Evolutionary conservation across 2,329 filamentous ascomycete species (phyloP).

Genomic region (Fusarium sp.): DNA sequence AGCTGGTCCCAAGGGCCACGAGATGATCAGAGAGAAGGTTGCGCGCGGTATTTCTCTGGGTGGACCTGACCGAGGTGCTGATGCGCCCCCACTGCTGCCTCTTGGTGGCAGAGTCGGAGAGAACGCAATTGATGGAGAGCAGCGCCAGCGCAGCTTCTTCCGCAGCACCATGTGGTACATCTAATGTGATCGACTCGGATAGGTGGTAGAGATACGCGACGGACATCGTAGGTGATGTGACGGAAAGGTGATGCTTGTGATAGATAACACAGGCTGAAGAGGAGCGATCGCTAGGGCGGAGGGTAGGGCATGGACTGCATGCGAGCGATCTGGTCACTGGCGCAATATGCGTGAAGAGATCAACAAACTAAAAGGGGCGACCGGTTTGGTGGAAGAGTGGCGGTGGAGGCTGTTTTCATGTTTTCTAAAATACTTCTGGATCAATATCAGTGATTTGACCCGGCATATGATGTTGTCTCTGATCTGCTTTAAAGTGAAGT

Average conservation of each 20-base stretch:
- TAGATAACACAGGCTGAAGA: not conserved
- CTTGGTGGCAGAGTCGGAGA: conserved; percentile 46
- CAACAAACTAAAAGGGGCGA: conserved; percentile 49
- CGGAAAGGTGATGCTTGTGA: not conserved
- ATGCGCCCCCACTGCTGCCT: conserved; percentile 47
- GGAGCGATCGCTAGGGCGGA: conserved; percentile 31
- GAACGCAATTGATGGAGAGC: conserved; percentile 44
- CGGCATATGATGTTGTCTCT: not conserved
- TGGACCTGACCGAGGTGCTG: conserved; percentile 35
- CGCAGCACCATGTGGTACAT: conserved; percentile 60
- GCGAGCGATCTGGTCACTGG: conserved; percentile 26
- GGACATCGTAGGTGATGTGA: not conserved
- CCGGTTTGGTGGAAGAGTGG: conserved; percentile 51
- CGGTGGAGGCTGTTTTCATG: conserved; percentile 47
- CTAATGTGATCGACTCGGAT: conserved; percentile 26
- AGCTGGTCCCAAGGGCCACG: conserved; percentile 58
- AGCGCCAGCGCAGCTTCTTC: conserved; percentile 52
- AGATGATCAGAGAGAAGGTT: conserved; percentile 52
- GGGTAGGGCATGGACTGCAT: conserved; percentile 28
- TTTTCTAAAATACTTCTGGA: conserved; percentile 25
- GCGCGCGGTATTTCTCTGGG: conserved; percentile 53
- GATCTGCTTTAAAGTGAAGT: not conserved
- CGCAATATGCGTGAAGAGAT: conserved; percentile 7
- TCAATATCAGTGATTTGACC: conserved; percentile 22
- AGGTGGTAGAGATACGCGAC: not conserved